Conservation (phyloP, 1,284 basidiomycete species). For the Filobasidium uniguttulatum region DNA sequence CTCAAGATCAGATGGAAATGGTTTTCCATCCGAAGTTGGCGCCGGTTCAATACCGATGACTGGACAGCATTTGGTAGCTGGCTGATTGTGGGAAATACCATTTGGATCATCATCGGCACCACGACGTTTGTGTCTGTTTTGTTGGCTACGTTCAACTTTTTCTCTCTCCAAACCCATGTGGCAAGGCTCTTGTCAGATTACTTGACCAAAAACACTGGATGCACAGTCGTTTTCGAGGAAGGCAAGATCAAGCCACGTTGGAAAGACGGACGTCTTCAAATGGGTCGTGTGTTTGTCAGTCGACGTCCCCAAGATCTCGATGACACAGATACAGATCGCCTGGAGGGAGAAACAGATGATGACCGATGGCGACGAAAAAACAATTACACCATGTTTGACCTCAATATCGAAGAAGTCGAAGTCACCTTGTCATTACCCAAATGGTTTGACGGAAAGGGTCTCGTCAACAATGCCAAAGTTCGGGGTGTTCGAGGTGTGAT, state of each 20-base stretch:
- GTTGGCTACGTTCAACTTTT: constrained; percentile 75
- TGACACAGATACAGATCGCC: constrained; percentile 29
- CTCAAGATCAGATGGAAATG: constrained; percentile 89
- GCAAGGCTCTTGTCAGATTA: constrained; percentile 84
- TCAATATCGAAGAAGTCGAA: constrained; percentile 86
- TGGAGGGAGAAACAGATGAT: constrained; percentile 12
- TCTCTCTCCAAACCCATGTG: constrained; percentile 83
- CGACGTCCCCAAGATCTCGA: constrained; percentile 38
- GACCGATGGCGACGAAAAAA: not conserved
- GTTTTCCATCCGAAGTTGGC: constrained; percentile 91
- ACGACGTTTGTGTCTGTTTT: constrained; percentile 93
- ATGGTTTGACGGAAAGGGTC: constrained; percentile 92
- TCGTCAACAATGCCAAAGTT: constrained; percentile 78
- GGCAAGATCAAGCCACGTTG: constrained; percentile 3
- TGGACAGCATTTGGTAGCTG: constrained; percentile 91
- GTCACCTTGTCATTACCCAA: constrained; percentile 83
- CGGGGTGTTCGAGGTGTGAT: constrained; percentile 89
- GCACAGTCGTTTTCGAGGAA: constrained; percentile 57
- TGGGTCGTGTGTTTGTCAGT: constrained; percentile 2
- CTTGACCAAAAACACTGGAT: constrained; percentile 80
- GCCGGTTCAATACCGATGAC: constrained; percentile 91
- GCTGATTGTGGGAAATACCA: constrained; percentile 78
- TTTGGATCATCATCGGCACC: constrained; percentile 84
- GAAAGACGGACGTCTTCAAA: not conserved
- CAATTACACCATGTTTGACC: constrained; percentile 77